Conservation (phyloP, 2,329 filamentous ascomycete genomes). For the Diaporthe amygdali region DNA sequence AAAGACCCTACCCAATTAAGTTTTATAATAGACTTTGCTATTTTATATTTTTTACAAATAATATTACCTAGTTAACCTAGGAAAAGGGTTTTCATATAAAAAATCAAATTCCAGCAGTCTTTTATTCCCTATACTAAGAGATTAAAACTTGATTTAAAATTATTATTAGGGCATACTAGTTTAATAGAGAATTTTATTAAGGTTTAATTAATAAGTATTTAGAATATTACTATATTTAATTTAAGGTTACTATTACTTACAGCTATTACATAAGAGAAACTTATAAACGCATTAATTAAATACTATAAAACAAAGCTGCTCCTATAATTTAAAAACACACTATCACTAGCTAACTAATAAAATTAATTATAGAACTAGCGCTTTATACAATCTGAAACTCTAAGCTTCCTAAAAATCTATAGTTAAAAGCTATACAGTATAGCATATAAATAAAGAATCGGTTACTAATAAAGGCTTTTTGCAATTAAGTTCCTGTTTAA, state of each 20-base stretch:
- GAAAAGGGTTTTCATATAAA: background rate
- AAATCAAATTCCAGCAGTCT: background rate
- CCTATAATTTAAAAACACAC: background rate
- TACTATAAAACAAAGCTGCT: background rate
- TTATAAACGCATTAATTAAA: background rate
- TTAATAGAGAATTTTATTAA: background rate
- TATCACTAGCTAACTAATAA: background rate
- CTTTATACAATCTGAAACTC: background rate
- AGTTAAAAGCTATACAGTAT: background rate
- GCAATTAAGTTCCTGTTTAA: background rate
- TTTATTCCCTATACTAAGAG: background rate
- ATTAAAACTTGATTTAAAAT: background rate
- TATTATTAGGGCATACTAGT: background rate
- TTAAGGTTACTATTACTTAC: background rate
- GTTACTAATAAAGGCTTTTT: background rate
- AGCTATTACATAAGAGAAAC: background rate
- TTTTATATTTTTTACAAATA: background rate
- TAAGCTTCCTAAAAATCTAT: background rate
- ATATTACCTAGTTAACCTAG: background rate
- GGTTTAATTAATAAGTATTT: background rate
- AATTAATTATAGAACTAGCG: background rate
- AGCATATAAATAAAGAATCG: background rate
- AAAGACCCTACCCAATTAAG: background rate
- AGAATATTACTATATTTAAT: background rate
- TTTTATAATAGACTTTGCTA: background rate